Evolutionary conservation across 2,329 filamentous ascomycete species (phyloP).

Genomic region (Exserohilum rostratum): DNA sequence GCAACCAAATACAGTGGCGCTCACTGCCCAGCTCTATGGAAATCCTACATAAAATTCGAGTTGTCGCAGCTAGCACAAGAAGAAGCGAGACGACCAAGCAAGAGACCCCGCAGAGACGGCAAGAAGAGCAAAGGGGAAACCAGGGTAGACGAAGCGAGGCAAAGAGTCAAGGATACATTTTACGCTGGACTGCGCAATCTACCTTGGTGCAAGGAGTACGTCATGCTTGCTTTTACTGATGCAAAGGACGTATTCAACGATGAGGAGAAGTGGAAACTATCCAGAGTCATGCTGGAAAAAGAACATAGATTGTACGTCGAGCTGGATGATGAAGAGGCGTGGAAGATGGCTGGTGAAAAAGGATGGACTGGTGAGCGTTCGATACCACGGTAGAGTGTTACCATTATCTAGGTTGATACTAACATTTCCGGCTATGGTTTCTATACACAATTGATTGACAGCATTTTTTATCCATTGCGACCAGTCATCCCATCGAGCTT

Average conservation of each 20-base stretch:
- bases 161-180: conserved; percentile 59
- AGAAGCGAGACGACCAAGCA: conserved; percentile 16
- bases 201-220: conserved; percentile 68
- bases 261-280: conserved; percentile 60
- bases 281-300: conserved; percentile 65
- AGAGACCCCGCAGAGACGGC: conserved; percentile 20
- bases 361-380: background rate
- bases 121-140: conserved; percentile 30
- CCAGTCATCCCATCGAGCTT: no score
- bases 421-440: background rate
- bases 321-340: conserved; percentile 33
- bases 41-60: conserved; percentile 43
- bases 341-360: background rate
- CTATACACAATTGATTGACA: no score
- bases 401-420: background rate
- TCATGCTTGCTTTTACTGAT: conserved; percentile 62
- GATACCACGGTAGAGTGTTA: background rate
- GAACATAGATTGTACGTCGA: conserved; percentile 65
- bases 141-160: conserved; percentile 39
- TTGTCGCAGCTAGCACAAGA: conserved; percentile 16
- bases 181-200: conserved; percentile 62
- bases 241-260: conserved; percentile 46
- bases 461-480: no score
- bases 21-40: conserved; percentile 42
- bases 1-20: conserved; percentile 50